Base-by-base conservation (phyloP, 2,329 filamentous ascomycete genomes). In the Chaetomium strumarium region DNA sequence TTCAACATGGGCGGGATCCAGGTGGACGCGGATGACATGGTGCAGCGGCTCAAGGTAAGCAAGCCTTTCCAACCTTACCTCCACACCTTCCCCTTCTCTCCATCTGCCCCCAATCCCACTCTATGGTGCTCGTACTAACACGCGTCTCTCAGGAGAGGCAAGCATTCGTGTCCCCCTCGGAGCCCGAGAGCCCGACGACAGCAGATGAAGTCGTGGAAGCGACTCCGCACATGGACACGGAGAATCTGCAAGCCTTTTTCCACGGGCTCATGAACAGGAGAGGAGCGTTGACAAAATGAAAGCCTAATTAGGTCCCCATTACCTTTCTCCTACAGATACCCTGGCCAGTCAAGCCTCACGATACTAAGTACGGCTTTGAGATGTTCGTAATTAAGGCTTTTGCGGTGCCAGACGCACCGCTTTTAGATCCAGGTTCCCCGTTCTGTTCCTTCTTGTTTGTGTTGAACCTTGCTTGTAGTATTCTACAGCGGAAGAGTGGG, bases 1-100 rank as follows among this genome's bases (percentile, higher is more conserved):
- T 96, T 97, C 73, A 99, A 99, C 67, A 93, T 99, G 79, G 93
- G 93, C 39, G 93, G 93, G 49, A 96, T 99, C 58, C 90, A 96
- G 66, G 88, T 96, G 30, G 90, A 96, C 70, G 90, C 90, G 9
- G 91, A 96, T 65, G 90, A 96, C 64, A 93, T 95, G 86, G 72
- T 96, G 53, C 86, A 90, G 68, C 82, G 87, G 62, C 75, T 95
- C 55, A 91, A 90, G 81, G 89, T 92, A 71, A 14, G 51, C 16
- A n/a, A n/a, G n/a, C n/a, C n/a, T n/a, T n/a, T n/a, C n/a, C n/a
- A n/a, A n/a, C n/a, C n/a, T n/a, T n/a, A n/a, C 10, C 36, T 12
- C n/a, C 17, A 4, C 6, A 5, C n/a, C 17, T 13, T 5, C 29
- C 46, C 13, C 9, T 13, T 34, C n/a, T 19, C 29, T 16, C n/a